phyloP scores from a whole-genome alignment of 768 basidiomycete species.

The Cystofilobasidium macerans region DNA sequence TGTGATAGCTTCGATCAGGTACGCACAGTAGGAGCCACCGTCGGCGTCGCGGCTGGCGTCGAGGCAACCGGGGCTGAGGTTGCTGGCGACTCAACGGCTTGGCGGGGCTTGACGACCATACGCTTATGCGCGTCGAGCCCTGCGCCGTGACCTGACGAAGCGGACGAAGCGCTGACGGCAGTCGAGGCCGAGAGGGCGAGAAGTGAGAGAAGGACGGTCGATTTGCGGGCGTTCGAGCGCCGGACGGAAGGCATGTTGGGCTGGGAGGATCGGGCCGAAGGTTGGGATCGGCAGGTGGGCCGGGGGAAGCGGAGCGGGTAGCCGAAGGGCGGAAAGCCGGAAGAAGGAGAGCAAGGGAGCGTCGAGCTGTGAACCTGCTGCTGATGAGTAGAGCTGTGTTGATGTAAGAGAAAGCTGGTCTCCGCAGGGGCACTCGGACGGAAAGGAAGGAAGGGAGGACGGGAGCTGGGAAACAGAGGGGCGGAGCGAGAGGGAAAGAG shows the following conservation, averaged over 20 bases:
- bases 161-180: background rate
- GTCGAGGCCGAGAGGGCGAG: background rate
- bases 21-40: background rate
- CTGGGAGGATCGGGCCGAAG: too few relatives aligned
- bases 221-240: too few relatives aligned
- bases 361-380: background rate
- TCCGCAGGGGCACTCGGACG: background rate
- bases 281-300: too few relatives aligned
- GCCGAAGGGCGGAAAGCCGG: background rate
- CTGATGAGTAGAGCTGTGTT: background rate
- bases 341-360: background rate
- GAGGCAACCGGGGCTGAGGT: background rate
- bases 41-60: background rate
- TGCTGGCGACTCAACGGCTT: background rate
- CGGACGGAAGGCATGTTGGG: too few relatives aligned
- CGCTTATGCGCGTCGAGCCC: background rate
- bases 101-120: background rate
- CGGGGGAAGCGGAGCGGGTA: too few relatives aligned
- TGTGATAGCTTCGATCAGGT: too few relatives aligned
- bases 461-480: too few relatives aligned
- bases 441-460: background rate
- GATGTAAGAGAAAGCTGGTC: background rate
- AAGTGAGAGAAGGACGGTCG: background rate
- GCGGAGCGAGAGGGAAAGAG: too few relatives aligned
- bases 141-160: background rate